Base-by-base conservation (phyloP, 768 basidiomycete species). In the Jaapia argillacea region DNA sequence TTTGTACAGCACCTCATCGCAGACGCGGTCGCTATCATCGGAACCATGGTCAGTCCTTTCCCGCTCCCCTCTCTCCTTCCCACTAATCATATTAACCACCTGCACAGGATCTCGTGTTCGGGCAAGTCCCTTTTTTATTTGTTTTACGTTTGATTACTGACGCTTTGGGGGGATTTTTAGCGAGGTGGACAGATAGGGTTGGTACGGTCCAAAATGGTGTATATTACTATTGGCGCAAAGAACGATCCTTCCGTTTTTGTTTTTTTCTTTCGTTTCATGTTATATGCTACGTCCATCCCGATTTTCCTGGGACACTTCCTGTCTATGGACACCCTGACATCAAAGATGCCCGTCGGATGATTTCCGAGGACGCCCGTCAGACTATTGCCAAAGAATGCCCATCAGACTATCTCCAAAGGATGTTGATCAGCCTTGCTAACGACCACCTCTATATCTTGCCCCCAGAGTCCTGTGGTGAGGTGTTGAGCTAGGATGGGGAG, bases 11-110 rank as follows among this genome's bases (percentile, higher is more conserved):
- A 90, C 65, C 84, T 85, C 78, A 70, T 96, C 47, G 89, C 91
- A 4, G 94, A 97, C 55, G 92, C 85, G 35, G 94, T 99, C 40
- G 82, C 94, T 39, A 85, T 99, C 59, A 96, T 98, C 59, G 96
- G 96, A 54, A 97, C 94, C 37, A 93, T 96, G 93, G 90, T 82
- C 58, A 51, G 77, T 64, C 41, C 39, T 41, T 37, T n/a, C n/a
- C n/a, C n/a, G n/a, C n/a, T n/a, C n/a, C n/a, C n/a, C n/a, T n/a
- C 45, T 49, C 16, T 36, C 25, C 43, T 1, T n/a, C 27, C n/a
- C 46, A 23, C 36, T 22, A 35, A 41, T 44, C 23, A 42, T 25
- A 27, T 42, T 49, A n/a, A 43, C 24, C 18, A 42, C 45, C 41
- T 41, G 3, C 38, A 1, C 47, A 79, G 79, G 83, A 96, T 71